phyloP scores from a whole-genome alignment of 1,284 basidiomycete species.

The Tilletia horrida region DNA sequence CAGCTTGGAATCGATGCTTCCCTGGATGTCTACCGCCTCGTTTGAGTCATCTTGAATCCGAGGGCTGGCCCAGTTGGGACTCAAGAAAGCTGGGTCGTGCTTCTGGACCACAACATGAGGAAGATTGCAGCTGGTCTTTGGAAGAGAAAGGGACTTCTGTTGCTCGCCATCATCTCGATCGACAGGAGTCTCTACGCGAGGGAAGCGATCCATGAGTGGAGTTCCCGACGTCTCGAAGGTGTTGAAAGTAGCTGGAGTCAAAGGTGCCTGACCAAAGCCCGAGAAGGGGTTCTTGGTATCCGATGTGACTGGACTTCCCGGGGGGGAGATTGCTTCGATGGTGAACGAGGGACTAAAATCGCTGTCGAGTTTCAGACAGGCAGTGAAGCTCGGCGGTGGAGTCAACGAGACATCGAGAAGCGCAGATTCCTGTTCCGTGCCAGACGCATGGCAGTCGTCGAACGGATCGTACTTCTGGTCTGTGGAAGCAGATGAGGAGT shows the following conservation, averaged over 20 bases:
- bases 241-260: constrained; percentile 3
- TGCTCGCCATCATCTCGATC: background rate
- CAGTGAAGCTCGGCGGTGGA: background rate
- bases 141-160: background rate
- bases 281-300: background rate
- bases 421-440: background rate
- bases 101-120: constrained; percentile 2
- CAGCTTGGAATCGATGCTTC: background rate
- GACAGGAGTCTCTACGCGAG: background rate
- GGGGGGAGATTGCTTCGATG: constrained; percentile 4
- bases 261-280: background rate
- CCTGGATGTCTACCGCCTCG: background rate
- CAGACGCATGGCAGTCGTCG: background rate
- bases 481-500: background rate
- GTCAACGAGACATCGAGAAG: background rate
- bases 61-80: constrained; percentile 11
- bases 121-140: background rate
- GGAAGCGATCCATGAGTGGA: constrained; percentile 9
- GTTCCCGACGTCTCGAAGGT: constrained; percentile 11
- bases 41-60: background rate
- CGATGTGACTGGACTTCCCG: background rate
- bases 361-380: background rate
- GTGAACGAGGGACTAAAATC: constrained; percentile 11
- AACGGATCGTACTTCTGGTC: background rate
- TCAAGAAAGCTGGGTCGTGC: background rate